These are phyloP conservation scores for Exophiala mesophila DNA, from an alignment of 2,329 filamentous ascomycete genomes.

Conservation along the genomic window DNA sequence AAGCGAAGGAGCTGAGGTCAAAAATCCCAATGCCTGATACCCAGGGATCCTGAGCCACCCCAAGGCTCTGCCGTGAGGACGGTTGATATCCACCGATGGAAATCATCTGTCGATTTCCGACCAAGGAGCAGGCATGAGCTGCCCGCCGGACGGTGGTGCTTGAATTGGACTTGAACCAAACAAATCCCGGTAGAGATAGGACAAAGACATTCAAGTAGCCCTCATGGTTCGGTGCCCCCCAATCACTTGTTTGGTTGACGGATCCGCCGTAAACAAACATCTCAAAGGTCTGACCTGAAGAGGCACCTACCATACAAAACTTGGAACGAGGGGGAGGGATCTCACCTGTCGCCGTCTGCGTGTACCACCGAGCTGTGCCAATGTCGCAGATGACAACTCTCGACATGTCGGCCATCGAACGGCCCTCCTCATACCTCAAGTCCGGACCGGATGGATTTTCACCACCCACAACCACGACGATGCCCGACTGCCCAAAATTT, in stretches of 20 bases:
- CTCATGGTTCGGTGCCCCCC: slow-evolving; percentile 6
- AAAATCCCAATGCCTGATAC: slow-evolving; percentile 37
- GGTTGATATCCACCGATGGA: slow-evolving; percentile 33
- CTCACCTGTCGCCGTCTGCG: slow-evolving; percentile 19
- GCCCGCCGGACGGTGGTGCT: slow-evolving; percentile 14
- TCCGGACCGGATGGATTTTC: slow-evolving; percentile 9
- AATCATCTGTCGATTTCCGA: slow-evolving; percentile 39
- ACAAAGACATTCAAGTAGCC: slow-evolving; percentile 21
- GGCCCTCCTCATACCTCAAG: slow-evolving; percentile 9
- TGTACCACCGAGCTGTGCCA: slow-evolving; percentile 14
- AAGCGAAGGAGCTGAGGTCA: slow-evolving; percentile 36
- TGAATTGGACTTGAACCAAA: slow-evolving; percentile 25
- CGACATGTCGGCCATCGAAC: slow-evolving; percentile 14
- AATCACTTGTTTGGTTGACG: slow-evolving; percentile 7
- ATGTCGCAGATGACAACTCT: slow-evolving; percentile 20
- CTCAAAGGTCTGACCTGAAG: slow-evolving; percentile 59
- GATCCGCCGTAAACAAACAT: slow-evolving; percentile 37
- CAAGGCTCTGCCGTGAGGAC: slow-evolving; percentile 4
- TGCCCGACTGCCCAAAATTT: slow-evolving; percentile 14
- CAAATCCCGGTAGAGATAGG: slow-evolving; percentile 19
- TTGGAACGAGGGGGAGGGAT: slow-evolving; percentile 14
- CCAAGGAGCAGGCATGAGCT: slow-evolving; percentile 30
- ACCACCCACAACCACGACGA: slow-evolving; percentile 18
- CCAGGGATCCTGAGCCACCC: slow-evolving; percentile 31
- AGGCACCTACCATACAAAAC: slow-evolving; percentile 51